Conservation (phyloP, 441 rosid species). For the Flueggea neowawraea region DNA sequence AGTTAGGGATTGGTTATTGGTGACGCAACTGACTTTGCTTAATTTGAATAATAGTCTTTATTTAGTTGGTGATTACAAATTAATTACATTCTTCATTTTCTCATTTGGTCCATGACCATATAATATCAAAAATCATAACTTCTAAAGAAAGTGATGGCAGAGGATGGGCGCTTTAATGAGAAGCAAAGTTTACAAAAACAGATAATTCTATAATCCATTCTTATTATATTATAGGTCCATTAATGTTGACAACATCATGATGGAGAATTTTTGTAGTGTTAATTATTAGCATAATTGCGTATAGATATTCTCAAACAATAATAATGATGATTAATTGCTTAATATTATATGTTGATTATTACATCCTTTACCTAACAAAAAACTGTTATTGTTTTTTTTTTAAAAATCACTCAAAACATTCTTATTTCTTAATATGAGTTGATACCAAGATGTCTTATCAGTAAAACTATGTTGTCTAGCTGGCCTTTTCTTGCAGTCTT, state of each 20-base stretch:
- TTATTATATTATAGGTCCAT: neutral
- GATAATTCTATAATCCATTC: too few species aligned
- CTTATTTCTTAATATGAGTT: neutral
- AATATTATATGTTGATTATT: neutral
- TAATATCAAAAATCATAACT: too few species aligned
- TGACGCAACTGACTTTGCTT: slow-evolving; percentile 12
- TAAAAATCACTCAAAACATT: too few species aligned
- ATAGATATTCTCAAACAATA: neutral
- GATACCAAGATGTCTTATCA: neutral
- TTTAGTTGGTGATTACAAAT: neutral
- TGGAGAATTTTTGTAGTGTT: neutral
- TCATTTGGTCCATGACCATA: too few species aligned
- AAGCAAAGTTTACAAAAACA: neutral
- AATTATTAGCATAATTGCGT: neutral
- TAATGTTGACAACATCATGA: neutral
- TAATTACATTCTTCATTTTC: too few species aligned
- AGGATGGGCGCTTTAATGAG: neutral
- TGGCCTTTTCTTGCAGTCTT: neutral
- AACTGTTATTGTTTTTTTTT: too few species aligned
- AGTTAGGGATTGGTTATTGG: slow-evolving; percentile 15
- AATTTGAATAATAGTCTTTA: slow-evolving; percentile 1
- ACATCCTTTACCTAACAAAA: neutral
- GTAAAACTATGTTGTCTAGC: neutral
- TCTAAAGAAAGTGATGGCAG: too few species aligned
- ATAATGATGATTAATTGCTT: neutral